phyloP scores from a whole-genome alignment of 1,139 yeast genomes.

The Zhuliangozyma parablackwelliae region DNA sequence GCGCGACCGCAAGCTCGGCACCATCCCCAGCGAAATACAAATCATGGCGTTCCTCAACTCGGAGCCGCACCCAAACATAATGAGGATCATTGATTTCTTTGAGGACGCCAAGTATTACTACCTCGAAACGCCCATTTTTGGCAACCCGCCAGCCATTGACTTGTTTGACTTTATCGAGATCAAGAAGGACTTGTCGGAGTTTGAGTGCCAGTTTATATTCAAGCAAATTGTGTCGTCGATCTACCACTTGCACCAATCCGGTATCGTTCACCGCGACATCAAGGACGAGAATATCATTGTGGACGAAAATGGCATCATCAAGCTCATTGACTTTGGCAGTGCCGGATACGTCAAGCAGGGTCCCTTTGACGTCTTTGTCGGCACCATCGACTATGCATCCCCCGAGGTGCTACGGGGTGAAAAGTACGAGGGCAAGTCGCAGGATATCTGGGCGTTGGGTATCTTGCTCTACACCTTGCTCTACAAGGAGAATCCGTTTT shows the following conservation, averaged over 20 bases:
- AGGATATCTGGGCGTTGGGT: constrained; percentile 96
- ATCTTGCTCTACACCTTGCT: constrained; percentile 80
- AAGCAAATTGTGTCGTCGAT: constrained; percentile 76
- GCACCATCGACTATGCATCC: constrained; percentile 94
- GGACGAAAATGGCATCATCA: constrained; percentile 70
- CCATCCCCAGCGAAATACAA: constrained; percentile 92
- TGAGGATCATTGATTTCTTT: constrained; percentile 81
- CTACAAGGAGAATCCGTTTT: constrained; percentile 94
- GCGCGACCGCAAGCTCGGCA: constrained; percentile 82
- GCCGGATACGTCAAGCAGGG: constrained; percentile 89
- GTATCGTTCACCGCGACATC: constrained; percentile 90
- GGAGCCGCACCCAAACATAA: constrained; percentile 81
- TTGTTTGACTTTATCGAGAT: constrained; percentile 87
- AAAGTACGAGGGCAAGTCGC: constrained; percentile 87
- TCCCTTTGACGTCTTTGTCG: constrained; percentile 95
- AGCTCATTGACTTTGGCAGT: constrained; percentile 91
- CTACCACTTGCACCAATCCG: constrained; percentile 74
- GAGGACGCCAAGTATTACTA: constrained; percentile 88
- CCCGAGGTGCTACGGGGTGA: constrained; percentile 91
- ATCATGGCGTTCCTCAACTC: constrained; percentile 75
- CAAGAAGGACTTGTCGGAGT: constrained; percentile 71
- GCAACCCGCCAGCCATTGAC: constrained; percentile 85
- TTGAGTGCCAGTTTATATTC: constrained; percentile 72
- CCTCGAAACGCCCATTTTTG: constrained; percentile 87
- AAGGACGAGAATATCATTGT: constrained; percentile 93